These are phyloP conservation scores for Chenopodium suecicum DNA, from an alignment of 148 eudicot species.

Conservation along the genomic window DNA sequence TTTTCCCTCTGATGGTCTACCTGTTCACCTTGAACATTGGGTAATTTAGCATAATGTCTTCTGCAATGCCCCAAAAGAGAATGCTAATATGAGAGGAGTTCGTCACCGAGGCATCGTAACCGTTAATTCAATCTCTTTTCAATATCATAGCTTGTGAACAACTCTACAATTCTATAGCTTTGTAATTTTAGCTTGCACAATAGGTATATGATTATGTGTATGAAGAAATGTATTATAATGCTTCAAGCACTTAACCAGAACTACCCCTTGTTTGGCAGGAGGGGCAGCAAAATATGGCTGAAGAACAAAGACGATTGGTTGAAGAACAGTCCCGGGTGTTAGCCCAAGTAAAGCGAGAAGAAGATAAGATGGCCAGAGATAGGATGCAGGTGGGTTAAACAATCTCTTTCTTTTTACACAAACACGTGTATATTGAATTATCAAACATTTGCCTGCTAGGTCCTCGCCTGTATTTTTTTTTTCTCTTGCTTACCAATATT, in stretches of 20 bases:
- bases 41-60: background rate
- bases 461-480: background rate
- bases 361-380: constrained; percentile 91
- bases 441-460: background rate
- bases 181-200: background rate
- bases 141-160: background rate
- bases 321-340: constrained; percentile 85
- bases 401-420: background rate
- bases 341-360: constrained; percentile 86
- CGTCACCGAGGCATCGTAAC: background rate
- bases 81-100: background rate
- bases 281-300: constrained; percentile 67
- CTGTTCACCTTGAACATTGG: background rate
- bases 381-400: constrained; percentile 70
- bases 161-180: background rate
- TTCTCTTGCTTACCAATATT: background rate
- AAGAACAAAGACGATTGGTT: constrained; percentile 77
- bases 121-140: background rate
- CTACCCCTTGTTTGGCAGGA: constrained; percentile 54
- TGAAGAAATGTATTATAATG: background rate
- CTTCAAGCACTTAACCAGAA: background rate
- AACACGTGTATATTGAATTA: background rate
- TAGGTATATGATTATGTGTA: background rate
- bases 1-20: background rate
- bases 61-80: background rate